Base-by-base conservation (phyloP, 371 early-diverging fungal species). In the Chytridiales sp. region DNA sequence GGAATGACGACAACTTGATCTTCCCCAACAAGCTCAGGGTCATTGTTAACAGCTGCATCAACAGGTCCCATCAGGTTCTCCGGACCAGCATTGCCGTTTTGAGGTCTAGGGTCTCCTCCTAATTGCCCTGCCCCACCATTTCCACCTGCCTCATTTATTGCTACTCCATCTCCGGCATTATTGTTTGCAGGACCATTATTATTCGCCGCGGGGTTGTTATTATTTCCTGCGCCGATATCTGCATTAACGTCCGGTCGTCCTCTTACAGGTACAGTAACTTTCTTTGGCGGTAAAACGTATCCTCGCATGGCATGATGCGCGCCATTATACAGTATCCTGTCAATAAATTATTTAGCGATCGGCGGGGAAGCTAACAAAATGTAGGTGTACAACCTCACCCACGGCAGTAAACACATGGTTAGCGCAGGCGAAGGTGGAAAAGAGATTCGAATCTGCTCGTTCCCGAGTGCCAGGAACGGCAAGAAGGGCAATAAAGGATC, bases 341-440 rank as follows among this genome's bases (percentile, higher is more conserved):
- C n/a, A 21, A 21, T 41, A 13, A 24, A 19, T 2, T 21, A 50
- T 17, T 50, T 21, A n/a, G 32, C 26, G n/a, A 35, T 32, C 22
- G 3, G 11, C 26, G 41, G 2, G 42, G 36, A 40, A 41, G n/a
- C 13, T 46, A 46, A 17, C 15, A 9, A 49, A 41, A 61, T 1
- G 15, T 35, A 24, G 19, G 39, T n/a, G 1, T 19, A 58, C 5
- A 31, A 35, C 58, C 70, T 22, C 8, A 48, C 56, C 68, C 68
- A 68, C 9, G 73, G 73, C 6, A 72, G 53, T n/a, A 68, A 21
- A 46, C 68, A 72, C 15, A 72, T 41, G 3, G 73, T 63, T 3
- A 72, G 60, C 1, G 62, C 62, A 0, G 67, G 68, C 1, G 72
- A 67, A 19, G 72, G 72, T 1, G 71, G 71, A n/a, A 70, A 55